phyloP scores from a whole-genome alignment of 805 yeast species.

The Vanderwaltozyma polyspora region DNA sequence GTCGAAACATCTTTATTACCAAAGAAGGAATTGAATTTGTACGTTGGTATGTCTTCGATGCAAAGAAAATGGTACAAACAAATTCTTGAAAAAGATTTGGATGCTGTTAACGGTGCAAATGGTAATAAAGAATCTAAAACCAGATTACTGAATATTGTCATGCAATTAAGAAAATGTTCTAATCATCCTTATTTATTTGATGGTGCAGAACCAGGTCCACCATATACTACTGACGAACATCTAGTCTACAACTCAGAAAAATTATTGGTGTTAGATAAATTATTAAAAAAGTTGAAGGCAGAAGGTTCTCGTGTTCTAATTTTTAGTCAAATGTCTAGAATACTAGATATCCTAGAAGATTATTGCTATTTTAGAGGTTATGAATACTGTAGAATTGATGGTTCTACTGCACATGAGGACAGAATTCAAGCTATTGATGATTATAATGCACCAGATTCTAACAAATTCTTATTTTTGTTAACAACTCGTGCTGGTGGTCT shows the following conservation, averaged over 20 bases:
- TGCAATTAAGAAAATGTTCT: constrained; percentile 79
- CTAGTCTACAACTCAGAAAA: constrained; percentile 63
- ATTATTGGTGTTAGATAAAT: constrained; percentile 57
- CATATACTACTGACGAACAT: constrained; percentile 77
- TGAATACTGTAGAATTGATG: constrained; percentile 71
- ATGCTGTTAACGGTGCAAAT: constrained; percentile 74
- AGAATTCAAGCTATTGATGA: constrained; percentile 69
- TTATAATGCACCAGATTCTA: constrained; percentile 62
- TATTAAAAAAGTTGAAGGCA: constrained; percentile 46
- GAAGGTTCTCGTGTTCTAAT: constrained; percentile 73
- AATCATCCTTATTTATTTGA: constrained; percentile 78
- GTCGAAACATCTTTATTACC: constrained; percentile 74
- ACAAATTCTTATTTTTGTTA: constrained; percentile 60
- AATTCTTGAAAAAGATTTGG: constrained; percentile 66
- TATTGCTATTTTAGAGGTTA: constrained; percentile 60
- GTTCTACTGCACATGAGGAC: constrained; percentile 71
- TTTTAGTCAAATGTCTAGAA: constrained; percentile 75
- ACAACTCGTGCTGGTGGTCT: constrained; percentile 88
- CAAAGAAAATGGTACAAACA: constrained; percentile 70
- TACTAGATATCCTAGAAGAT: constrained; percentile 72
- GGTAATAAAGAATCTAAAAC: constrained; percentile 70
- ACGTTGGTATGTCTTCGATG: constrained; percentile 69
- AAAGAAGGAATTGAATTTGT: constrained; percentile 61
- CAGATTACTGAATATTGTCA: constrained; percentile 63
- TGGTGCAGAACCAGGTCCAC: constrained; percentile 88